Percentiles rank a stretch among this genome's conserved stretches.
phyloP scores from a whole-genome alignment of 2,329 filamentous ascomycete genomes.

The Aurifilum marmelostoma region DNA sequence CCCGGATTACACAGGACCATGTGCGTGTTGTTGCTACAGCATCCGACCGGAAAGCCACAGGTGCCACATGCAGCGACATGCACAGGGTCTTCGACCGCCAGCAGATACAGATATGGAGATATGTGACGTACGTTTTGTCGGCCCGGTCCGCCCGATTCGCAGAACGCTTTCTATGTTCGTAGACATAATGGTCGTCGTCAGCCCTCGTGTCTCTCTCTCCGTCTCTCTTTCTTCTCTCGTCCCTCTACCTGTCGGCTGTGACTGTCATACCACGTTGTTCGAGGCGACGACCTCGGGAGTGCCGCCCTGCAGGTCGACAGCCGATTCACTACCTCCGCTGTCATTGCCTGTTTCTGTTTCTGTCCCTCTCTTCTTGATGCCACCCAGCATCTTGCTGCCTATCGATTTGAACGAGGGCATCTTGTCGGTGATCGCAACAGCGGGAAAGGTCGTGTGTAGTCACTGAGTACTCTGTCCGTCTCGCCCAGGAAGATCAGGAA shows the following conservation, averaged over 20 bases:
- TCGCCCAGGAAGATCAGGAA: not conserved
- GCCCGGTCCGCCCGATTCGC: constrained; percentile 68
- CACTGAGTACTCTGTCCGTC: not conserved
- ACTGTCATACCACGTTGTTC: constrained; percentile 65
- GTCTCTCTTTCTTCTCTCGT: constrained; percentile 21
- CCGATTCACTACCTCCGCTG: constrained; percentile 28
- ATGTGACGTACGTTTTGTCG: constrained; percentile 52
- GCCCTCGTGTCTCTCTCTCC: constrained; percentile 20
- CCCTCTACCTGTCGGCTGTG: constrained; percentile 22
- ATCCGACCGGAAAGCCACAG: not conserved
- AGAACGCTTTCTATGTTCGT: constrained; percentile 70
- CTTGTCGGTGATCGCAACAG: constrained; percentile 1
- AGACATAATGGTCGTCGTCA: constrained; percentile 25
- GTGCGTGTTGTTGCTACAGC: not conserved
- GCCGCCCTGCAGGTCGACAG: constrained; percentile 47
- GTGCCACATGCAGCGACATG: not conserved
- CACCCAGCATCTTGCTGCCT: constrained; percentile 59
- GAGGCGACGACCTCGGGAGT: constrained; percentile 69
- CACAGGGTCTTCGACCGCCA: not conserved
- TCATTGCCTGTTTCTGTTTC: constrained; percentile 16
- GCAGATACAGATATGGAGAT: not conserved
- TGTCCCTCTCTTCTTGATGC: constrained; percentile 50
- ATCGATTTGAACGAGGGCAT: constrained; percentile 52
- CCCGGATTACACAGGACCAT: not conserved
- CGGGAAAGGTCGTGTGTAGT: not conserved